phyloP scores from a whole-genome alignment of 257 asterid species.

The Dorcoceras hygrometricum region DNA sequence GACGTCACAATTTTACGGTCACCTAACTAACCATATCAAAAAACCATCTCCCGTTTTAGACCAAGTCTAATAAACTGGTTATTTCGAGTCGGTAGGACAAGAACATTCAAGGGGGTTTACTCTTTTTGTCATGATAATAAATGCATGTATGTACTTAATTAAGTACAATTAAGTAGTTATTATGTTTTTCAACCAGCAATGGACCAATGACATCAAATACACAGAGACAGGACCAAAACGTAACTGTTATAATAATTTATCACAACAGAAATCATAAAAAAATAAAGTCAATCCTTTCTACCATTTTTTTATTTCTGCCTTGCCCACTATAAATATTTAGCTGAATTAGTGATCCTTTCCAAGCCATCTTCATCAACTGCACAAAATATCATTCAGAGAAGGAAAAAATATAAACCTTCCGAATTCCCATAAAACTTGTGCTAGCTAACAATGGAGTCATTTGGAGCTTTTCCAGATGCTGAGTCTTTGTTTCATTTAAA shows the following conservation, averaged over 20 bases:
- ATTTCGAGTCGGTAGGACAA: constrained; percentile 10
- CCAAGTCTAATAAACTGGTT: no score
- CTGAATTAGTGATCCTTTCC: constrained; percentile 25
- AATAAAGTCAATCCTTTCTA: constrained; percentile 45
- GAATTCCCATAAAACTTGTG: constrained; percentile 2
- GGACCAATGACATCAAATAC: constrained; percentile 49
- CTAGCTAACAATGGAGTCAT: constrained; percentile 40
- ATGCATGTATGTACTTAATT: constrained; percentile 47
- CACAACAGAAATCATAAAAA: constrained; percentile 32
- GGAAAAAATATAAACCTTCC: background rate
- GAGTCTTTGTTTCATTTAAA: constrained; percentile 37
- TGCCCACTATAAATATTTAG: constrained; percentile 44
- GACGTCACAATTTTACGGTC: no score
- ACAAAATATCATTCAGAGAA: background rate
- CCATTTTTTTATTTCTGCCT: constrained; percentile 24
- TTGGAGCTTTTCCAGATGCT: constrained; percentile 53
- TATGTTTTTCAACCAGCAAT: constrained; percentile 52
- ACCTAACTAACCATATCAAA: no score
- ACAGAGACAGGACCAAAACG: constrained; percentile 35
- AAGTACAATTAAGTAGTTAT: constrained; percentile 49
- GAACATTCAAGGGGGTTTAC: no score
- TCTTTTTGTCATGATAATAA: constrained; percentile 25
- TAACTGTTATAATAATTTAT: constrained; percentile 28
- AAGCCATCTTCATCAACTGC: constrained; percentile 23
- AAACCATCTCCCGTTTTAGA: no score